A percentile compares a stretch with the other conserved stretches of the same genome.
These are phyloP conservation scores for Basipetospora sp. DNA, from an alignment of 2,329 filamentous ascomycete species.

Conservation along the genomic window DNA sequence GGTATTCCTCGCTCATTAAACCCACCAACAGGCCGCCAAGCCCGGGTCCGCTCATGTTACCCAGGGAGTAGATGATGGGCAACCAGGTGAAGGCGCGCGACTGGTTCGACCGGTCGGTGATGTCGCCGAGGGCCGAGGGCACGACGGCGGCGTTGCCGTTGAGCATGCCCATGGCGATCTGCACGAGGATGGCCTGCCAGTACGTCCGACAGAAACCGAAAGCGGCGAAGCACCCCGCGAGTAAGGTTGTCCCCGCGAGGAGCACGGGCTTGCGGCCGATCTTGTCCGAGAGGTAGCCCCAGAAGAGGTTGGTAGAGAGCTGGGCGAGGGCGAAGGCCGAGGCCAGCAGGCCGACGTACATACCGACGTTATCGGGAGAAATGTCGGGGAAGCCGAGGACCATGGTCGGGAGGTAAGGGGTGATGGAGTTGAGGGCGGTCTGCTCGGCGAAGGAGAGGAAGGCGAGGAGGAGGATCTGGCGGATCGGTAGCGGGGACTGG, in stretches of 20 bases:
- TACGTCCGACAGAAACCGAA: constrained; percentile 79
- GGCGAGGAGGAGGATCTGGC: constrained; percentile 71
- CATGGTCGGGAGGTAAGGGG: constrained; percentile 90
- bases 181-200: constrained; percentile 73
- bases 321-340: constrained; percentile 87
- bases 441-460: constrained; percentile 85
- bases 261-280: constrained; percentile 60
- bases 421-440: constrained; percentile 91
- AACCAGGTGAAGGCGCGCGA: constrained; percentile 85
- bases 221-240: constrained; percentile 63
- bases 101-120: constrained; percentile 91
- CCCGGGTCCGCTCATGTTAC: constrained; percentile 81
- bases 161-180: constrained; percentile 77
- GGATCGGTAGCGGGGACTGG: constrained; percentile 56
- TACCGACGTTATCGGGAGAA: constrained; percentile 51
- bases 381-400: constrained; percentile 72
- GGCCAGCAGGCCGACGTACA: constrained; percentile 83
- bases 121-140: constrained; percentile 82
- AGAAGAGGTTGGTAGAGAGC: constrained; percentile 68
- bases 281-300: constrained; percentile 44
- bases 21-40: constrained; percentile 75
- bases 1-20: constrained; percentile 46
- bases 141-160: constrained; percentile 94
- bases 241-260: constrained; percentile 64
- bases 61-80: constrained; percentile 88